Conservation (phyloP, 2,329 filamentous ascomycete species). For the Fusarium sulawesiense region DNA sequence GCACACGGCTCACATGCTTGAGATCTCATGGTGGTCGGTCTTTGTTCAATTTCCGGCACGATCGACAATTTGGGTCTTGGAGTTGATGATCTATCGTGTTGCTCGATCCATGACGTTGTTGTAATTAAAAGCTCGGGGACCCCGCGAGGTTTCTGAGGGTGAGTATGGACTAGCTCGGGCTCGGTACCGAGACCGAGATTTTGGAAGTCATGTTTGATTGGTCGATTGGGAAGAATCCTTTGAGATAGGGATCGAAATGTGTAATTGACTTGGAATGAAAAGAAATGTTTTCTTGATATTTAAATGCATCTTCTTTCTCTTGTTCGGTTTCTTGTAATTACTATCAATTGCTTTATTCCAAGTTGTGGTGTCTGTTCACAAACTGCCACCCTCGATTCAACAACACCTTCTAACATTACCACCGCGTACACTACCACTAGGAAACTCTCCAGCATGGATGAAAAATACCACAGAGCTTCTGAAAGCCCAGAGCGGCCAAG, state of each 20-base stretch:
- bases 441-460: neutral
- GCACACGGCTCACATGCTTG: slow-evolving; percentile 35
- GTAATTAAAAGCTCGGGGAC: slow-evolving; percentile 23
- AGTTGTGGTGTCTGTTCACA: neutral
- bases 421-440: neutral
- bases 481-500: neutral
- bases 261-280: slow-evolving; percentile 1
- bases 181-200: slow-evolving; percentile 32
- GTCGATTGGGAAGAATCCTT: neutral
- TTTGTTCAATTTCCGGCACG: neutral
- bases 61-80: neutral
- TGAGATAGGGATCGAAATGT: neutral
- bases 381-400: neutral
- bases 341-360: neutral
- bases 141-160: slow-evolving; percentile 3
- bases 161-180: neutral
- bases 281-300: neutral
- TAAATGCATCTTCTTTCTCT: neutral
- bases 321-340: neutral
- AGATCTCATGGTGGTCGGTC: neutral
- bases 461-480: neutral
- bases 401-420: neutral
- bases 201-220: neutral
- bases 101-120: slow-evolving; percentile 20
- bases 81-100: neutral